These are phyloP conservation scores for Macrophomina pseudophaseolina DNA, from an alignment of 2,329 filamentous ascomycete genomes.

Conservation along the genomic window DNA sequence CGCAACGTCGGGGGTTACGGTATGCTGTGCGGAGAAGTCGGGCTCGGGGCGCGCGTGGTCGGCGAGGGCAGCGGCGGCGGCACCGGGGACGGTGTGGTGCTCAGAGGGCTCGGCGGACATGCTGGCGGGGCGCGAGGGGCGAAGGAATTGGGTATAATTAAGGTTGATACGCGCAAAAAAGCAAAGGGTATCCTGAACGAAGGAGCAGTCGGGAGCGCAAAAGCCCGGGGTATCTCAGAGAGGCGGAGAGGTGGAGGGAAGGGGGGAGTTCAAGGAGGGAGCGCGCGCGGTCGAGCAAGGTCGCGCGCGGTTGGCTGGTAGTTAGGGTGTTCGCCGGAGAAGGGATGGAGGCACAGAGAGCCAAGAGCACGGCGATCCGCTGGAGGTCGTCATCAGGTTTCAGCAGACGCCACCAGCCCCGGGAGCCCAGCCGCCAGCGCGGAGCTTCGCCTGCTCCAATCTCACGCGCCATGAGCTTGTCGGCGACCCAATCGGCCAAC, in stretches of 20 bases:
- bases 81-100: constrained; percentile 1
- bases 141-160: background rate
- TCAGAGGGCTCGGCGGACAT: constrained; percentile 16
- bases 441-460: background rate
- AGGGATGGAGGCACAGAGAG: constrained; percentile 4
- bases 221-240: constrained; percentile 12
- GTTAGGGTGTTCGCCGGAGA: constrained; percentile 10
- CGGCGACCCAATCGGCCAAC: background rate
- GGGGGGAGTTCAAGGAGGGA: background rate
- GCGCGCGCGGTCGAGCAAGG: background rate
- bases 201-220: background rate
- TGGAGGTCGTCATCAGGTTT: constrained; percentile 23
- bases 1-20: background rate
- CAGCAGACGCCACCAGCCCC: constrained; percentile 8
- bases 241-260: background rate
- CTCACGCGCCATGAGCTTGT: constrained; percentile 2
- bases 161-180: constrained; percentile 10
- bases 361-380: constrained; percentile 11
- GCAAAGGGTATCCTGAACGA: constrained; percentile 11
- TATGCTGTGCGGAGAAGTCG: background rate
- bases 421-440: constrained; percentile 13
- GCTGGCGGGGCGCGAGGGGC: background rate
- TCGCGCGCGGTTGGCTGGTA: background rate
- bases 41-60: background rate
- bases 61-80: constrained; percentile 12